Evolutionary conservation across 2,329 filamentous ascomycete genomes (phyloP).

Genomic region (Coniella vitis): DNA sequence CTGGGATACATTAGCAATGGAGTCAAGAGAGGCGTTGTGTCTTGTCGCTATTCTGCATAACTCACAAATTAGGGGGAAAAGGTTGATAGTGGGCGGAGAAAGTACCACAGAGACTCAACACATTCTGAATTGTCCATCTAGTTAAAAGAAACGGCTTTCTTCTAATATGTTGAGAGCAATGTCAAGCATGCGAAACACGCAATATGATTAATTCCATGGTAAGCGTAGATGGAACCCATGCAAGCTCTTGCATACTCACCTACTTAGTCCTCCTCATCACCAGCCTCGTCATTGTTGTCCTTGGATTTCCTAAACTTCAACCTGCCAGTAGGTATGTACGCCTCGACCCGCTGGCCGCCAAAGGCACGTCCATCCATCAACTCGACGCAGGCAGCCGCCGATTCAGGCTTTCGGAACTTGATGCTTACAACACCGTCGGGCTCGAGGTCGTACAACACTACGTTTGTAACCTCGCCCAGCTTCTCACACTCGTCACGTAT

Average conservation of each 20-base stretch:
- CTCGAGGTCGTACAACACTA: slow-evolving; percentile 85
- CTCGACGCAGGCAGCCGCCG: slow-evolving; percentile 65
- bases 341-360: slow-evolving; percentile 63
- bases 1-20: too few species aligned
- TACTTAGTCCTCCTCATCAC: slow-evolving; percentile 30
- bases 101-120: too few species aligned
- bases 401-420: slow-evolving; percentile 65
- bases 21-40: too few species aligned
- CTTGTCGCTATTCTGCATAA: too few species aligned
- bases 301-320: slow-evolving; percentile 69
- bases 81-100: too few species aligned
- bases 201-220: too few species aligned
- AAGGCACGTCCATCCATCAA: slow-evolving; percentile 78
- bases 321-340: slow-evolving; percentile 61
- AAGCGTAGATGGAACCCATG: too few species aligned
- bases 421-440: slow-evolving; percentile 78
- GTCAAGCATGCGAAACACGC: not conserved
- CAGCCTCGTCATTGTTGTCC: slow-evolving; percentile 43
- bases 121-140: too few species aligned
- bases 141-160: not conserved
- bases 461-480: slow-evolving; percentile 81
- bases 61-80: too few species aligned
- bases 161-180: not conserved
- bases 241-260: slow-evolving; percentile 6
- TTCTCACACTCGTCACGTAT: slow-evolving; percentile 85